These are phyloP conservation scores for Zea luxurians DNA, from an alignment of 176 grass and related monocot species.

Conservation along the genomic window DNA sequence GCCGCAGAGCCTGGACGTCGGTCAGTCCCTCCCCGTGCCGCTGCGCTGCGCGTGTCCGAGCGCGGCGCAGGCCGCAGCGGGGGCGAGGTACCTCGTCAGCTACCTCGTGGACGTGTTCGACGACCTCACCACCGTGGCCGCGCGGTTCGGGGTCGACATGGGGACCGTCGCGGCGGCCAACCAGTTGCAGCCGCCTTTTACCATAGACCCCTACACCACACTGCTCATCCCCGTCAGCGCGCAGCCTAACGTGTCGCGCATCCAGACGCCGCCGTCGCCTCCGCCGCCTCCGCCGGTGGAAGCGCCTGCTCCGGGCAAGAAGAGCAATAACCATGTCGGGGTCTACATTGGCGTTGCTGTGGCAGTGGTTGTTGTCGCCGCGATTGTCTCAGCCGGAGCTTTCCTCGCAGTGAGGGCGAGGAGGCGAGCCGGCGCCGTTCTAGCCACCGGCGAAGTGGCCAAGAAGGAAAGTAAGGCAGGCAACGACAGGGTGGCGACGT, in stretches of 20 bases:
- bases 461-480: background rate
- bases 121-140: slow-evolving; percentile 8
- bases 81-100: slow-evolving; percentile 50
- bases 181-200: slow-evolving; percentile 25
- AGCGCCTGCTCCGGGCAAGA: slow-evolving; percentile 20
- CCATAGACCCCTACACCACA: slow-evolving; percentile 51
- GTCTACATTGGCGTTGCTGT: slow-evolving; percentile 52
- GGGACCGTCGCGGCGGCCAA: slow-evolving; percentile 43
- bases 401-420: slow-evolving; percentile 37
- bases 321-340: slow-evolving; percentile 23
- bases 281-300: slow-evolving; percentile 38
- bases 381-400: background rate
- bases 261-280: slow-evolving; percentile 32
- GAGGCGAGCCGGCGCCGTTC: background rate
- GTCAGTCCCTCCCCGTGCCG: slow-evolving; percentile 34
- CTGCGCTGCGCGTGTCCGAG: slow-evolving; percentile 80
- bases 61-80: slow-evolving; percentile 34
- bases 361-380: slow-evolving; percentile 23
- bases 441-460: background rate
- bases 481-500: background rate
- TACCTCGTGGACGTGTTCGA: slow-evolving; percentile 56
- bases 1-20: background rate
- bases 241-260: slow-evolving; percentile 43
- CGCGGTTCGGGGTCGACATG: slow-evolving; percentile 43
- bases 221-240: slow-evolving; percentile 56